Base-by-base conservation (phyloP, 23 red algal genomes). In the Gracilaria vermiculophylla region DNA sequence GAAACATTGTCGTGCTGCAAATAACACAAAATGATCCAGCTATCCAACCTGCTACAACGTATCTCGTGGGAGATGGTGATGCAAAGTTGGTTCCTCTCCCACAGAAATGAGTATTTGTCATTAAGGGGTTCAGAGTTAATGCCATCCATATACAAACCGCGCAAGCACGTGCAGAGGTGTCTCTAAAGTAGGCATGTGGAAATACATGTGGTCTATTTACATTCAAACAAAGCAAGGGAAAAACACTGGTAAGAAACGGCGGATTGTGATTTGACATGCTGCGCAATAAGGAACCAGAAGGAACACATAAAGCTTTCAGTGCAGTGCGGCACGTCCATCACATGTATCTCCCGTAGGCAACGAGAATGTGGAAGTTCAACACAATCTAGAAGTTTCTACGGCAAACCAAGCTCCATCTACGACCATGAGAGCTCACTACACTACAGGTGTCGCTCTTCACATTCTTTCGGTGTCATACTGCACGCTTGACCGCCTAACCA, bases 1-100 rank as follows among this genome's bases (percentile, higher is more conserved):
- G 75, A 49, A 81, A 74, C 31, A 57, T 91, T 70, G 54, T 58
- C n/a, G 45, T 91, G 21, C 78, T 91, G 55, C 32, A 76, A 42
- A 72, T 91, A 24, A 75, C 9, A 8, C 17, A 1, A 27, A 62
- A 64, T 17, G 73, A 88, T 16, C 24, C 60, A 20, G 66, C 51
- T 20, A 45, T 21, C n/a, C n/a, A 62, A 27, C 44, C 66, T 34
- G 49, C 84, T n/a, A 48, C 25, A 56, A 24, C 66, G 2, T 88
- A 77, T 62, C 14, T 77, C 2, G 84, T 78, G 1, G 42, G 45
- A 8, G 39, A 56, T 4, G 72, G 57, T 28, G 44, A 57, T 61
- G 65, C 84, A 7, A 42, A 43, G 28, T 57, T 48, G 17, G 16
- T 66, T 20, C 43, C 84, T 6, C 53, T 76, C 31, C 84, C 84